Percentiles rank a stretch among this genome's conserved stretches.
Evolutionary conservation across 148 eudicot species (phyloP).

Genomic region (Rhododendron griersonianum): DNA sequence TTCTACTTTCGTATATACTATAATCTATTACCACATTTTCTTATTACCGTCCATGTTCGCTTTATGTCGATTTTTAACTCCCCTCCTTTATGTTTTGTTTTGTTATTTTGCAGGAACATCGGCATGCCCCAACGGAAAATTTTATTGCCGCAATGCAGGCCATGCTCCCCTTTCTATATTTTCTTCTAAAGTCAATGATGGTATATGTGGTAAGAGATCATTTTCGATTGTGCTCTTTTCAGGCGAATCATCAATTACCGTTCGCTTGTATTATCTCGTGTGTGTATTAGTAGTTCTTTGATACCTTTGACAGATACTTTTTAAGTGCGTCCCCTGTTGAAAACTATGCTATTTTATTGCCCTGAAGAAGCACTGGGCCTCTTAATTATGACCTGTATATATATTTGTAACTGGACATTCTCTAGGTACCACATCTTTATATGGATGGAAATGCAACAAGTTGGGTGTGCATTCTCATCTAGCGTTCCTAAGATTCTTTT

Average conservation of each 20-base stretch:
- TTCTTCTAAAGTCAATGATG: slow-evolving; percentile 95
- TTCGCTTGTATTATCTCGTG: neutral
- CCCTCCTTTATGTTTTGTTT: neutral
- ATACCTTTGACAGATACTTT: neutral
- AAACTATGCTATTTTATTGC: neutral
- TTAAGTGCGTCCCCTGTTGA: neutral
- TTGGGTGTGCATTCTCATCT: neutral
- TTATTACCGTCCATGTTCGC: neutral
- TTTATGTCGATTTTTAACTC: neutral
- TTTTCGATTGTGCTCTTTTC: neutral
- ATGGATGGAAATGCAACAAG: neutral
- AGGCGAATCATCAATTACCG: neutral
- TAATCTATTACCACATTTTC: neutral
- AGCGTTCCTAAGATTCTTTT: neutral
- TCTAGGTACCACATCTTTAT: neutral
- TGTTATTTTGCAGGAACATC: slow-evolving; percentile 74
- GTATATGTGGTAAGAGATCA: slow-evolving; percentile 75
- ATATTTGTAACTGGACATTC: neutral
- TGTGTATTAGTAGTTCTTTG: neutral
- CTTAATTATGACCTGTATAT: neutral
- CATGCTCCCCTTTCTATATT: slow-evolving; percentile 62
- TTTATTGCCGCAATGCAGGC: slow-evolving; percentile 79
- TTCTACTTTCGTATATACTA: neutral
- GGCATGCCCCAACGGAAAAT: slow-evolving; percentile 87
- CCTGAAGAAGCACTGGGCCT: neutral